phyloP scores from a whole-genome alignment of 2,329 filamentous ascomycete genomes.

The Aspergillus sp. region DNA sequence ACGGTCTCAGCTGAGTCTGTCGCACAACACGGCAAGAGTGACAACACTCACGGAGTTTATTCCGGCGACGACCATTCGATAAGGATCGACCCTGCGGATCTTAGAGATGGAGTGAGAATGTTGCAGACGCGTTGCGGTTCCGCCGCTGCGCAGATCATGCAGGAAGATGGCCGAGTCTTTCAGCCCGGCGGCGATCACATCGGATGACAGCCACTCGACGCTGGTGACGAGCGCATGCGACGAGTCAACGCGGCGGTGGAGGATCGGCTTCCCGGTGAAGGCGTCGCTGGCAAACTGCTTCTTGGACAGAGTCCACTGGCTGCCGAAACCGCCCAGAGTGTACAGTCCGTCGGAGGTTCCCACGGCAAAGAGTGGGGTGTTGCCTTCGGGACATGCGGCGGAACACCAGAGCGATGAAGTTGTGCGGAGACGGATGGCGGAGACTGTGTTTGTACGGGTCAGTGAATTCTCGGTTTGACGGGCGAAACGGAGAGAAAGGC shows the following conservation, averaged over 20 bases:
- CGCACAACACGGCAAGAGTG: too few species aligned
- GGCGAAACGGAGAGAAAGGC: not conserved
- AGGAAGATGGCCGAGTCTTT: slow-evolving; percentile 35
- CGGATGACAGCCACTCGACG: slow-evolving; percentile 39
- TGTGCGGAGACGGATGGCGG: slow-evolving; percentile 27
- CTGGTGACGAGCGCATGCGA: slow-evolving; percentile 30
- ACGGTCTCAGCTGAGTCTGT: not conserved
- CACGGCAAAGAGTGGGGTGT: slow-evolving; percentile 34
- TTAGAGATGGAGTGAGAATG: slow-evolving; percentile 35
- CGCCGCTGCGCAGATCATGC: slow-evolving; percentile 35
- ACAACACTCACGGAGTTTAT: slow-evolving; percentile 26
- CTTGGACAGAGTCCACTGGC: slow-evolving; percentile 30
- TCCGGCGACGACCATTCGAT: slow-evolving; percentile 36
- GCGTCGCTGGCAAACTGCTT: slow-evolving; percentile 23
- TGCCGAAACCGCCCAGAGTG: slow-evolving; percentile 27
- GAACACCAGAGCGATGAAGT: slow-evolving; percentile 37
- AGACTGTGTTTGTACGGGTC: slow-evolving; percentile 15
- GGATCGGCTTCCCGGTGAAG: slow-evolving; percentile 12
- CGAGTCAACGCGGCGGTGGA: slow-evolving; percentile 19
- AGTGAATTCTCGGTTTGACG: not conserved
- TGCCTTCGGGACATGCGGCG: slow-evolving; percentile 30
- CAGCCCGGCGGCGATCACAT: slow-evolving; percentile 37
- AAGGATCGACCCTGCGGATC: slow-evolving; percentile 35
- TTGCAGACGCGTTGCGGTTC: slow-evolving; percentile 30
- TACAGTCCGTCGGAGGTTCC: slow-evolving; percentile 38